Evolutionary conservation across 1,284 basidiomycete genomes (phyloP).

Genomic region (Gymnopus androsaceus): DNA sequence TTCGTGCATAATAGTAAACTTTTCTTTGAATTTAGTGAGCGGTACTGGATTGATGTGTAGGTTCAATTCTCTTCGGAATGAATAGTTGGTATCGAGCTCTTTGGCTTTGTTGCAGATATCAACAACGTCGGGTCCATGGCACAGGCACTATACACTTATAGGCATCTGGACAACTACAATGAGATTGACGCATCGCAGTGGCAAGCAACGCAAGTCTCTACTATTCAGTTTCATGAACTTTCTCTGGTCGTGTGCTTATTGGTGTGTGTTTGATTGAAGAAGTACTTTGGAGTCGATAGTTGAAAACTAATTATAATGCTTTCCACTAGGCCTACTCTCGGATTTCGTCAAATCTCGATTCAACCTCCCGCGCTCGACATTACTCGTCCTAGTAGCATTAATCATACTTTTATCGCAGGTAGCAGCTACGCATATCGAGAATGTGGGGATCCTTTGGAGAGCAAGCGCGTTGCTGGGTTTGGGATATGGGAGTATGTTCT

Average conservation of each 20-base stretch:
- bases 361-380: conserved; percentile 68
- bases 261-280: conserved; percentile 40
- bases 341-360: conserved; percentile 69
- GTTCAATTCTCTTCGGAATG: conserved; percentile 31
- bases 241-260: conserved; percentile 74
- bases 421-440: conserved; percentile 55
- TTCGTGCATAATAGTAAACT: conserved; percentile 3
- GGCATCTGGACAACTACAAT: conserved; percentile 60
- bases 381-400: conserved; percentile 64
- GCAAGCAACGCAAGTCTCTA: conserved; percentile 87
- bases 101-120: conserved; percentile 63
- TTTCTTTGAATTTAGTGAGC: conserved; percentile 55
- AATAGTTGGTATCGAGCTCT: no score
- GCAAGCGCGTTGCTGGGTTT: conserved; percentile 74
- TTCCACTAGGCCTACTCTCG: conserved; percentile 56
- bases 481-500: conserved; percentile 77
- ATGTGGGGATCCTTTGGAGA: conserved; percentile 69
- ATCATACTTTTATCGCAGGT: conserved; percentile 75
- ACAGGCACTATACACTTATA: conserved; percentile 77
- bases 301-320: neutral
- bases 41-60: conserved; percentile 89
- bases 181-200: conserved; percentile 66
- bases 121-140: conserved; percentile 96
- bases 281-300: no score
- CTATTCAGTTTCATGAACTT: conserved; percentile 87